phyloP scores from a whole-genome alignment of 768 basidiomycete species.

The Cyclocybe aegerita region DNA sequence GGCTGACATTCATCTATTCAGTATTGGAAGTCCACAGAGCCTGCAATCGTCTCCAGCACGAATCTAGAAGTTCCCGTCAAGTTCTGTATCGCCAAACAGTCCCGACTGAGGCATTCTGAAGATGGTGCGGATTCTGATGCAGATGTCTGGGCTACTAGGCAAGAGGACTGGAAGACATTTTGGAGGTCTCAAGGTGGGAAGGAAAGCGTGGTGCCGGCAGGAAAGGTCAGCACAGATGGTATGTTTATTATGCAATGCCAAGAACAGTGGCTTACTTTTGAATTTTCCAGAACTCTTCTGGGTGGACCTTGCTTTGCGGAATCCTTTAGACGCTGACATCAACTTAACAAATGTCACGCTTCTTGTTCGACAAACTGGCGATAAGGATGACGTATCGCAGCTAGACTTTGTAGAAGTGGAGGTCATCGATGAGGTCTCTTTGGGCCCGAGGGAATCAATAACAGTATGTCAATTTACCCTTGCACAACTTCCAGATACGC shows the following conservation, averaged over 20 bases:
- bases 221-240: constrained; percentile 65
- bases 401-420: constrained; percentile 54
- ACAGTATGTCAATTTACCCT: constrained; percentile 42
- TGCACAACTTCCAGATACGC: background rate
- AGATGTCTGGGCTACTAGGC: constrained; percentile 60
- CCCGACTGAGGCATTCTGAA: constrained; percentile 55
- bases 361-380: constrained; percentile 40
- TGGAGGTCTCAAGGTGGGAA: constrained; percentile 55
- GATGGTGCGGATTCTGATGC: constrained; percentile 44
- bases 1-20: constrained; percentile 25
- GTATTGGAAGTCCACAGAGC: constrained; percentile 71
- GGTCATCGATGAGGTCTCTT: constrained; percentile 55
- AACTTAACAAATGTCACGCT: constrained; percentile 63
- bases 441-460: constrained; percentile 64
- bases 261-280: background rate
- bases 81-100: constrained; percentile 60
- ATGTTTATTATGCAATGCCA: constrained; percentile 25
- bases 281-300: constrained; percentile 64
- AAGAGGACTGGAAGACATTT: constrained; percentile 64
- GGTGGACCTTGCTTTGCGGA: constrained; percentile 68
- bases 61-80: constrained; percentile 64
- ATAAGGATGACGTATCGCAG: constrained; percentile 27
- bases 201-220: constrained; percentile 50
- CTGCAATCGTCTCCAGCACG: constrained; percentile 35
- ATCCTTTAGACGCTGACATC: constrained; percentile 77